Conservation (phyloP, 805 yeast genomes). For the Wickerhamomyces strasburgensis region DNA sequence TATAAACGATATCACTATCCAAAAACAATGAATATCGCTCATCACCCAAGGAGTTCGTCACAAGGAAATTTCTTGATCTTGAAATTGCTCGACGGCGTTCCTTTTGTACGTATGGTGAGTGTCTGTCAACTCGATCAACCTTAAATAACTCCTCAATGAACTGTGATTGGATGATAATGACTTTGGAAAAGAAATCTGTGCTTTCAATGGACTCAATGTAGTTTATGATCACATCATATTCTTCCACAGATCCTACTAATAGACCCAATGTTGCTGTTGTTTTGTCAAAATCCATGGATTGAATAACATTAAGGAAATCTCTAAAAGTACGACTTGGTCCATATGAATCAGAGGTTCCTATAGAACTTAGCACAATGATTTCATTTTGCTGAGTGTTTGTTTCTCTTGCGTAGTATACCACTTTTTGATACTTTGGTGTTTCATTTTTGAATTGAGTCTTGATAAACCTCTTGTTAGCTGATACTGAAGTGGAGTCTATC, state of each 20-base stretch:
- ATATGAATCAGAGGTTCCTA: slow-evolving; percentile 31
- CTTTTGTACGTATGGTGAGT: slow-evolving; percentile 17
- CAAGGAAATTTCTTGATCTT: slow-evolving; percentile 26
- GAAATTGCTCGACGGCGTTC: slow-evolving; percentile 26
- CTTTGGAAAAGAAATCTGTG: slow-evolving; percentile 8
- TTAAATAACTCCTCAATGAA: slow-evolving; percentile 17
- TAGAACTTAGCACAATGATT: slow-evolving; percentile 10
- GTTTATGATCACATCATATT: slow-evolving; percentile 5
- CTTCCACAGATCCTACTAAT: slow-evolving; percentile 15
- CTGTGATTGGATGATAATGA: slow-evolving; percentile 16
- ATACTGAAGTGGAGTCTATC: too few relatives aligned
- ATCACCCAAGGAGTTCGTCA: slow-evolving; percentile 21
- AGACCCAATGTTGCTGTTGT: slow-evolving; percentile 21
- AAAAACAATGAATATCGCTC: slow-evolving; percentile 27
- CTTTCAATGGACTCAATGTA: slow-evolving; percentile 10
- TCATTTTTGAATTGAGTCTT: slow-evolving; percentile 3
- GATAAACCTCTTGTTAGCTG: slow-evolving; percentile 7
- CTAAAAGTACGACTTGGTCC: slow-evolving; percentile 31
- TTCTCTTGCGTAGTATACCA: slow-evolving; percentile 4
- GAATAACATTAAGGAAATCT: slow-evolving; percentile 31
- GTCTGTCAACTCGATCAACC: slow-evolving; percentile 16
- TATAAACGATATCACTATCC: slow-evolving; percentile 28
- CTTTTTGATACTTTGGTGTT: slow-evolving; percentile 11
- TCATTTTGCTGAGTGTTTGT: slow-evolving; percentile 8
- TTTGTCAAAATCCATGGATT: slow-evolving; percentile 23